Evolutionary conservation across 371 early-diverging fungal species (phyloP), one percentile per base, ranked within the genome.

Genomic region (Dipsacomyces acuminosporus): DNA sequence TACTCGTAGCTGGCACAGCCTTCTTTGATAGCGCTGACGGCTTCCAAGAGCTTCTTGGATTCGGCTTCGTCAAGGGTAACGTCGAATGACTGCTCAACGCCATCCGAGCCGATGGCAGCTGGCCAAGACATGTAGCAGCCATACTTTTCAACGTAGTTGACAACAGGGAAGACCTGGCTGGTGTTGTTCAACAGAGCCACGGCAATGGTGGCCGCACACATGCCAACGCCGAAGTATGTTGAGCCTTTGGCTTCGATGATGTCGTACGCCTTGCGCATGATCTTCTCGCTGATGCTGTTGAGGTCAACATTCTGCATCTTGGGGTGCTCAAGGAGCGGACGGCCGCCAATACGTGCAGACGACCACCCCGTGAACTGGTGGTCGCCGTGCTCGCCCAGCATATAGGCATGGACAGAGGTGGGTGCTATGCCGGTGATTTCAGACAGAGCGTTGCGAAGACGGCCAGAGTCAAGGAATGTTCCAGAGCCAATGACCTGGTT

Each of bases 331-430:
- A 84, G 52, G 24, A 93, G 56, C 2, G 88, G 88, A 17, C 80
- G 78, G 18, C 90, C 88, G 20, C 82, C 92, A 26, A 90, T 80
- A 0, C 76, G 73, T 1, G 88, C 89, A 1, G 85, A 73, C 25
- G 82, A 78, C 92, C 92, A 93, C 5, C 84, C 84, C 30, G 88
- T 82, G 44, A 93, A 83, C 73, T 91, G 91, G 20, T 80, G 80
- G 64, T 91, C 90, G 46, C 93, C 93, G 45, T 93, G 93, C 58
- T 90, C 93, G 35, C 93, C 93, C 40, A 92, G 71, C 42, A 90
- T 83, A 58, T 86, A 88, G 1, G 86, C 87, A 54, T 93, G 85
- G 22, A 93, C 78, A 1, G 90, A 82, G 2, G 80, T 78, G 41
- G 85, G 82, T 13, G 85, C 76, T 9, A 86, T 85, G 21, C 77